Evolutionary conservation across 1,139 yeast species (phyloP), one percentile per base, ranked within the genome.

Genomic region (Geotrichum klebahnii): DNA sequence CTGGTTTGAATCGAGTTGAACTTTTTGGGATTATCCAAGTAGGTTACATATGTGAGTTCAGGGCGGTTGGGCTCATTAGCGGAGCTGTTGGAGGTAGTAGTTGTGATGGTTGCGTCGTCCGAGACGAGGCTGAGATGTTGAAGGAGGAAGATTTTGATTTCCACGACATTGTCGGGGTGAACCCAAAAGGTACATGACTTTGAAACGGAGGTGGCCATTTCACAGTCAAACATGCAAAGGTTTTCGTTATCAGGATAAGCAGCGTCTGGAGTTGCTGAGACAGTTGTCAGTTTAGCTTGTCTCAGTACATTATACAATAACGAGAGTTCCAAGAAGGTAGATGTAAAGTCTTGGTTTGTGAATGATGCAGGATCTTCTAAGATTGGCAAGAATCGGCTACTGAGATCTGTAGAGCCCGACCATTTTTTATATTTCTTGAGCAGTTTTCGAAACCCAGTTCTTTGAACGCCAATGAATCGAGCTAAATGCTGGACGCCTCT

Each of bases 351-450:
- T 26, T 81, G 70, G 56, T 78, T 76, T 35, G 80, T 74, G 60
- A 87, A 85, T 0, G 94, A 81, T 35, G 69, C 65, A 56, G 71
- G 64, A 37, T 64, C 55, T 59, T 67, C 67, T 28, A 76, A 57
- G 4, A 57, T 53, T 1, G 65, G 63, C 24, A 68, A 59, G 53
- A 69, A 69, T 28, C 59, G 55, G 19, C 59, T 56, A 1, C 68
- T 61, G 34, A 67, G 61, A 51, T 20, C 32, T 2, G 22, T 19
- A 10, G 38, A 14, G 20, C 22, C 23, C 26, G 73, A 79, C 70
- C 88, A 80, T 63, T 86, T 86, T 42, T 77, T 62, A 62, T 85
- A 82, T 66, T 89, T 88, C 68, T 89, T 88, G 59, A 88, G 74
- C 52, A 89, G 76, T 67, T 90, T 90, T 57, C 84, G 76, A 45